Percentiles rank a stretch among this genome's conserved stretches.
Evolutionary conservation across 129 eudicot species (phyloP).

Genomic region (Flaveria robusta): DNA sequence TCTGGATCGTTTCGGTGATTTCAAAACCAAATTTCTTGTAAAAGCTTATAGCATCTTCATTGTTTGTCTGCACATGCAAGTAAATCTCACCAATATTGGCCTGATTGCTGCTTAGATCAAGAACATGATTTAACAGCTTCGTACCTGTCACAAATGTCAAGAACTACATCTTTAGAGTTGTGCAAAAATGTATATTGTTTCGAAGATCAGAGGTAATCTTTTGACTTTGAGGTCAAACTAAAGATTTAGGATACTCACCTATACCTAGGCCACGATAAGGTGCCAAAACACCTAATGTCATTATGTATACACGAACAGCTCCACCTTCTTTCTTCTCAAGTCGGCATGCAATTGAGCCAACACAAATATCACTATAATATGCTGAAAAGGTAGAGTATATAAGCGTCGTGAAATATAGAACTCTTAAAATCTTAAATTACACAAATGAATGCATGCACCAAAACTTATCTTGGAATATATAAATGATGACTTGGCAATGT

Average conservation of each 20-base stretch:
- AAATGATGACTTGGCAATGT: too few species aligned
- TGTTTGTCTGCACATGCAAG: conserved; percentile 98
- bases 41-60: conserved; percentile 88
- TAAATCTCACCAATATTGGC: conserved; percentile 82
- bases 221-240: conserved; percentile 13
- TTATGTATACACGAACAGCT: conserved; percentile 79
- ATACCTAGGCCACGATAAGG: conserved; percentile 95
- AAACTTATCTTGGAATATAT: not conserved
- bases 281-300: conserved; percentile 98
- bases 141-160: conserved; percentile 56
- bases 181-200: not conserved
- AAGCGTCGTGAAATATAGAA: not conserved
- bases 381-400: conserved; percentile 48
- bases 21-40: conserved; percentile 96
- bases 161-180: not conserved
- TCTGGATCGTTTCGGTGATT: conserved; percentile 90
- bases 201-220: conserved; percentile 10
- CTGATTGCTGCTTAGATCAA: conserved; percentile 82
- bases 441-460: not conserved
- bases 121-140: conserved; percentile 75
- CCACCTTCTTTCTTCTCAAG: conserved; percentile 94
- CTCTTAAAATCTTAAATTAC: not conserved
- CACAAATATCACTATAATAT: conserved; percentile 95
- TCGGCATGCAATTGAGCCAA: conserved; percentile 92
- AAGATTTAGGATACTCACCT: conserved; percentile 56